Evolutionary conservation across 2,329 filamentous ascomycete genomes (phyloP).

Genomic region (Plenodomus tracheiphilus): DNA sequence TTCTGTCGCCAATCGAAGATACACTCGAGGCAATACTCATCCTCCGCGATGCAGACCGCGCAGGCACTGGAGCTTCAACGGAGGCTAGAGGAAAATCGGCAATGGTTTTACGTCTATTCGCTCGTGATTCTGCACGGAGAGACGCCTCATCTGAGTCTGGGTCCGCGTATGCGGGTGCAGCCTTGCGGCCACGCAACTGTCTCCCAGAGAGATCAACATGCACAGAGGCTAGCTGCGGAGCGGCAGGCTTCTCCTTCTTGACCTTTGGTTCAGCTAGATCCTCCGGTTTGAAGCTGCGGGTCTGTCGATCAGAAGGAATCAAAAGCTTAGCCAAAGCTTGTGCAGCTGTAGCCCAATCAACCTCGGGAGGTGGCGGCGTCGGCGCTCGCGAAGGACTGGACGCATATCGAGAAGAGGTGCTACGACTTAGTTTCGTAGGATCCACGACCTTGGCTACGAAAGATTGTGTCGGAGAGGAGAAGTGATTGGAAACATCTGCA

Average conservation of each 20-base stretch:
- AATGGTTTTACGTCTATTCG: constrained; percentile 46
- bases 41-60: constrained; percentile 40
- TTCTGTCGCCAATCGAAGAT: constrained; percentile 43
- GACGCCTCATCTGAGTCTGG: constrained; percentile 49
- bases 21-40: constrained; percentile 52
- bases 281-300: constrained; percentile 73
- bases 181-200: constrained; percentile 72
- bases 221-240: constrained; percentile 35
- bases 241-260: constrained; percentile 57
- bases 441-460: constrained; percentile 80
- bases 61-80: constrained; percentile 22
- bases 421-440: constrained; percentile 66
- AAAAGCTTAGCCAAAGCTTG: constrained; percentile 81
- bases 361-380: constrained; percentile 75
- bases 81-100: constrained; percentile 39
- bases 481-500: constrained; percentile 66
- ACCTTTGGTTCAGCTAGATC: constrained; percentile 68
- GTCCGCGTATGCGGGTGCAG: constrained; percentile 54
- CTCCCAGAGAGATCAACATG: constrained; percentile 56
- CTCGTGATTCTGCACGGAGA: constrained; percentile 26
- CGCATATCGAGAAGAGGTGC: constrained; percentile 55
- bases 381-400: constrained; percentile 49
- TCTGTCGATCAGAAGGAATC: constrained; percentile 75
- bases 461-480: constrained; percentile 84
- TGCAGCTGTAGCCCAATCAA: constrained; percentile 83